Percentiles rank a stretch among this genome's conserved stretches.
These are phyloP conservation scores for Vitis hybrid DNA, from an alignment of 177 flowering plant genomes.

Conservation along the genomic window DNA sequence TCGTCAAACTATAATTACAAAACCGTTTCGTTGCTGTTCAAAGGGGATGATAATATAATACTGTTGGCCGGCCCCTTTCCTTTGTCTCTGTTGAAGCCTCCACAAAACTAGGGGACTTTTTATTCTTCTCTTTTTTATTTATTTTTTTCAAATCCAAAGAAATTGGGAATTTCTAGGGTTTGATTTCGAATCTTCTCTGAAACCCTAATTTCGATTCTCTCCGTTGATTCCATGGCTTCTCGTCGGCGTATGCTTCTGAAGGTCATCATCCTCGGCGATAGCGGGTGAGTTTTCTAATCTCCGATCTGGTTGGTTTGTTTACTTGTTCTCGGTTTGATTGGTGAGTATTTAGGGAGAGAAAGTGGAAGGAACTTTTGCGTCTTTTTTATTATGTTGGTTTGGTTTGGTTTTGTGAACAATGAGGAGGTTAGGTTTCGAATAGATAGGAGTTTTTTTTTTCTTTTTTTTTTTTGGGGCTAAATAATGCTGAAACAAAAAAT, in stretches of 20 bases:
- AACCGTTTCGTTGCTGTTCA: too few relatives aligned
- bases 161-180: not conserved
- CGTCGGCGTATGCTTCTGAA: slow-evolving; percentile 72
- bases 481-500: too few relatives aligned
- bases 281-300: slow-evolving; percentile 43
- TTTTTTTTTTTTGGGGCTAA: too few relatives aligned
- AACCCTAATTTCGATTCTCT: not conserved
- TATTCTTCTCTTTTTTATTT: not conserved
- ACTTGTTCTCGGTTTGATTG: not conserved
- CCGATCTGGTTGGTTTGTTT: not conserved
- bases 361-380: too few relatives aligned
- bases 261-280: slow-evolving; percentile 83
- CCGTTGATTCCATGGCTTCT: slow-evolving; percentile 50
- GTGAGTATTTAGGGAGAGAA: too few relatives aligned
- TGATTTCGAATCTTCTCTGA: not conserved
- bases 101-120: not conserved
- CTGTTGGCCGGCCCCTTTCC: not conserved
- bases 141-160: not conserved
- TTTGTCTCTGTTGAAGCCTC: not conserved
- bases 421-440: too few relatives aligned
- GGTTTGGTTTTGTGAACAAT: not conserved
- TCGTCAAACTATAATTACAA: too few relatives aligned
- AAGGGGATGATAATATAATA: not conserved
- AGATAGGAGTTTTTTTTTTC: too few relatives aligned
- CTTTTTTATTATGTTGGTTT: not conserved